Percentiles rank a stretch among this genome's conserved stretches.
phyloP scores from a whole-genome alignment of 768 basidiomycete species.

The Mrakia blollopis region DNA sequence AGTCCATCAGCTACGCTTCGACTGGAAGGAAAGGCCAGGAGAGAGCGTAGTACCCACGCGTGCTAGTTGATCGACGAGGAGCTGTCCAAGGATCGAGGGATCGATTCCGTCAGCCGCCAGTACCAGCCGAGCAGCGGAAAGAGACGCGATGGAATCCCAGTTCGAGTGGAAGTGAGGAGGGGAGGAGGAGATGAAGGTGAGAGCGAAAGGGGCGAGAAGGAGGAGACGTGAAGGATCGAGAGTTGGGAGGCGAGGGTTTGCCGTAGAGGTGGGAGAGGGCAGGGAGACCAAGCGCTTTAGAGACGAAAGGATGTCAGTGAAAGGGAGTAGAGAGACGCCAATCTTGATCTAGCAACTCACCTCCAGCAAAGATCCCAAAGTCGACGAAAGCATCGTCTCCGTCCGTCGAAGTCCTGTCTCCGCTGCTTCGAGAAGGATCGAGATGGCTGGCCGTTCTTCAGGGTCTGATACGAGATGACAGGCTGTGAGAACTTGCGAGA shows the following conservation, averaged over 20 bases:
- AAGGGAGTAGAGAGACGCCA: not conserved
- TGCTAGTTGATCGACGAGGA: not conserved
- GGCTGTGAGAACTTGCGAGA: not conserved
- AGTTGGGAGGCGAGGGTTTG: not conserved
- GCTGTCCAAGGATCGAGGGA: not conserved
- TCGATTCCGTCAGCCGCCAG: not conserved
- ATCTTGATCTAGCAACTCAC: not conserved
- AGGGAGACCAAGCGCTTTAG: not conserved
- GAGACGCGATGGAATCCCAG: not conserved
- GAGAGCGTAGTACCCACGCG: not conserved
- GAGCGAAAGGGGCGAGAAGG: not conserved
- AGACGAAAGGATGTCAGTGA: not conserved
- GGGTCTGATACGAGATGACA: not conserved
- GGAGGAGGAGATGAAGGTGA: not conserved
- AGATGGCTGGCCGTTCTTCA: not conserved
- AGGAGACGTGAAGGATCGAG: not conserved
- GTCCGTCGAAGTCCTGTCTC: not conserved
- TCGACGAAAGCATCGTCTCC: not conserved
- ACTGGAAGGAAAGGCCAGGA: no score
- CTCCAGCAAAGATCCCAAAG: not conserved
- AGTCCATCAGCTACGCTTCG: not conserved
- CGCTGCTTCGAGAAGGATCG: not conserved
- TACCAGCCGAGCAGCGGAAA: not conserved
- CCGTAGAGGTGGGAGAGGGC: not conserved
- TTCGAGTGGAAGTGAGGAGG: not conserved